phyloP scores from a whole-genome alignment of 2,329 filamentous ascomycete species.

The Rhynchosporium agropyri region DNA sequence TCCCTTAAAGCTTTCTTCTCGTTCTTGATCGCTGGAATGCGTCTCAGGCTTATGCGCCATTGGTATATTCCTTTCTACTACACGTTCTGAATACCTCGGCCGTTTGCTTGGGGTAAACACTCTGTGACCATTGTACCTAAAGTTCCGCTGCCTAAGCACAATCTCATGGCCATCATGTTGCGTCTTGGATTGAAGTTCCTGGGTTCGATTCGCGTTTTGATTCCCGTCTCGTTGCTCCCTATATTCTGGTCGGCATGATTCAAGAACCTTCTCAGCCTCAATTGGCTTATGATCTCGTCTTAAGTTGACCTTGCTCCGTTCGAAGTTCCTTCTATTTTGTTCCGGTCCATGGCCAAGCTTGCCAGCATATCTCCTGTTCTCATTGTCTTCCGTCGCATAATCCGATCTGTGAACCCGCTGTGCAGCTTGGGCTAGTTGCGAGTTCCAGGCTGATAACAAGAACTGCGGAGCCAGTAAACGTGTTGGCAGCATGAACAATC shows the following conservation, averaged over 20 bases:
- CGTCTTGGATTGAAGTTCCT: not conserved
- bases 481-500: slow-evolving; percentile 49
- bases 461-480: slow-evolving; percentile 47
- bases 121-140: not conserved
- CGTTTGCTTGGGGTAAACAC: not conserved
- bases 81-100: not conserved
- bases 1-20: not conserved
- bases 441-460: slow-evolving; percentile 47
- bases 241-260: not conserved
- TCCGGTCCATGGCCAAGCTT: not conserved
- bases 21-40: not conserved
- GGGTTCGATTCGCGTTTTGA: not conserved
- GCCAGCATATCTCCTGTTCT: not conserved
- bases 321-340: not conserved
- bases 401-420: slow-evolving; percentile 26
- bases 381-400: slow-evolving; percentile 1
- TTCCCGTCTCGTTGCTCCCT: not conserved
- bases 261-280: slow-evolving; percentile 1
- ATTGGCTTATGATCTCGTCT: not conserved
- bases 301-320: not conserved
- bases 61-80: not conserved
- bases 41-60: slow-evolving; percentile 10
- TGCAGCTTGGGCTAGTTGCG: slow-evolving; percentile 38
- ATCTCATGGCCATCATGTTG: not conserved
- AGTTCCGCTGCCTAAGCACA: not conserved